Base-by-base conservation (phyloP, 192 early-diverging fungal genomes). In the Linnemannia elongata region DNA sequence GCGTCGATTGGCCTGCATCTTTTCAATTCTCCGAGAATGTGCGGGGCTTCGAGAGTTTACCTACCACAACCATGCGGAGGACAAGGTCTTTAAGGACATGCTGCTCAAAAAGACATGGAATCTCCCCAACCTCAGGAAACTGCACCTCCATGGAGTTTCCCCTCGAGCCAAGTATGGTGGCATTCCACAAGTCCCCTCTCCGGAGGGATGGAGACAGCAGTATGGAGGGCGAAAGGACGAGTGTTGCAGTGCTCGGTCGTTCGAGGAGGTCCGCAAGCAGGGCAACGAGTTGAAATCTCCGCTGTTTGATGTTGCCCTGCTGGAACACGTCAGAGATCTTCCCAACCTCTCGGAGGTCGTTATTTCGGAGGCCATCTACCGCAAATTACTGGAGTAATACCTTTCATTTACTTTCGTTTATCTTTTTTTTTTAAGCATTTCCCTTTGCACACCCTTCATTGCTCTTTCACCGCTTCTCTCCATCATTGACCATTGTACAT, bases 51-150 rank as follows among this genome's bases (percentile, higher is more conserved):
- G 55, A 1, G 55, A 60, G n/a, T 60, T 60, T 18, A 27, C 8
- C 1, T 60, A 60, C 55, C 55, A 60, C 10, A 60, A 60, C 55
- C 55, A 60, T 60, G 55, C 55, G 6, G 55, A 60, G 3, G 55
- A 60, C 12, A 74, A 33, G 78, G 77, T 90, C 70, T 90, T 90
- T 63, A 85, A 87, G 69, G 80, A 88, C 33, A 73, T 90, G 33
- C 87, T 90, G 78, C n/a, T 45, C 8, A 78, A 79, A 18, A 82
- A 86, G 18, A 83, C 83, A 6, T 60, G 55, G 55, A 60, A 60
- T 18, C n/a, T 60, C 8, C 55, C 55, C 55, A 60, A 60, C n/a
- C 55, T 60, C n/a, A 6, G 10, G 4, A 60, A 60, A n/a, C n/a
- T 60, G 17, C 8, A 7, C 55, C 55, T 60, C 17, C 55, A 60